A percentile compares a stretch with the other conserved stretches of the same genome.
phyloP scores from a whole-genome alignment of 116 monocot genomes.

The Phalaenopsis hybrid region DNA sequence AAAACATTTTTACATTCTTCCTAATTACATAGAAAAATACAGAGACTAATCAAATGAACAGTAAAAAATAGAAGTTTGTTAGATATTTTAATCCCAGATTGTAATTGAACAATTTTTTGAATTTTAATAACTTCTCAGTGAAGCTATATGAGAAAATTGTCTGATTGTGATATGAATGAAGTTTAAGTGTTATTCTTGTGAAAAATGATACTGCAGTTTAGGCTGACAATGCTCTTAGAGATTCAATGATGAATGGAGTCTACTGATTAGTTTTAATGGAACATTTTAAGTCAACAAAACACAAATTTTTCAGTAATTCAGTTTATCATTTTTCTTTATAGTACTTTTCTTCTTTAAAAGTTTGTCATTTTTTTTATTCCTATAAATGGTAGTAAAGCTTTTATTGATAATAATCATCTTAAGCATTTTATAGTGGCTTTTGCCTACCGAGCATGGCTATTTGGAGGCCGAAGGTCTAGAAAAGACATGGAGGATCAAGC shows the following conservation, averaged over 20 bases:
- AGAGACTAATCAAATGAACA: no score
- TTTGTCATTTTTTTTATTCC: background rate
- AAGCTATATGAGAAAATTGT: background rate
- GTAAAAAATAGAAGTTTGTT: no score
- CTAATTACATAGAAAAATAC: no score
- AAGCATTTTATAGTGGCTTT: constrained; percentile 62
- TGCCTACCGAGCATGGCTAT: constrained; percentile 57
- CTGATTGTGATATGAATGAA: background rate
- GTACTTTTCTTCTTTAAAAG: background rate
- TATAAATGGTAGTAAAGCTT: background rate
- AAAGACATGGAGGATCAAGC: constrained; percentile 69
- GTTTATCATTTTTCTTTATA: background rate
- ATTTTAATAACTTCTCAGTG: background rate
- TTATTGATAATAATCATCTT: constrained; percentile 2
- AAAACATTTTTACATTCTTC: background rate
- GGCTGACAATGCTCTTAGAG: background rate
- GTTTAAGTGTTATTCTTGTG: background rate
- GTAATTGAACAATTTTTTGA: background rate
- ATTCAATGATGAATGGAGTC: background rate
- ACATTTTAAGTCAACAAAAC: background rate
- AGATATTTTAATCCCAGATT: no score
- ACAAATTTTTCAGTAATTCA: background rate
- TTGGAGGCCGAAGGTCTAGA: constrained; percentile 81
- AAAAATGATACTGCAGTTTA: background rate
- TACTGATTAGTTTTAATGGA: background rate